These are phyloP conservation scores for Sporothrix variecibatus DNA, from an alignment of 2,329 filamentous ascomycete genomes.

Conservation along the genomic window DNA sequence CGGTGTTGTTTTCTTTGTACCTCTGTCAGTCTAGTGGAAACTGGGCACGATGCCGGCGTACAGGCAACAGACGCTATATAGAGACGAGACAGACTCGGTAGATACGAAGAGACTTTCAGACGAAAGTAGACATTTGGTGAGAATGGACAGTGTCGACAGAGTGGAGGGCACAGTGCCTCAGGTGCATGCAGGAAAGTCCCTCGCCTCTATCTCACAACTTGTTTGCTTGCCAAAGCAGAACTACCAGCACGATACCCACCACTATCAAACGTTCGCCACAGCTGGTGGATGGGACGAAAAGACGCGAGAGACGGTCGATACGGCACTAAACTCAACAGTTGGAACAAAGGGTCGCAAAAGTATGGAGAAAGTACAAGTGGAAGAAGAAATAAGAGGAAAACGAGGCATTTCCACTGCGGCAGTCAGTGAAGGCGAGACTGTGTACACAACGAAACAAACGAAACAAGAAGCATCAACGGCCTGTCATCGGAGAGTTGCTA, in stretches of 20 bases:
- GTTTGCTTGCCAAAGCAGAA: not conserved
- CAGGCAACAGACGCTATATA: not conserved
- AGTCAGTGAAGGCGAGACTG: not conserved
- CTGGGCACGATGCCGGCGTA: not conserved
- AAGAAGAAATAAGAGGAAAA: not conserved
- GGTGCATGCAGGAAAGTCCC: not conserved
- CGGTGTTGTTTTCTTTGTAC: constrained; percentile 1
- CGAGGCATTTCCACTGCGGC: not conserved
- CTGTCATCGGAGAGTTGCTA: not conserved
- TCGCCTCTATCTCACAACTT: not conserved
- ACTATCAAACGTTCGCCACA: constrained; percentile 1
- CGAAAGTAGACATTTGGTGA: not conserved
- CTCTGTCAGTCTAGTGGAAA: not conserved
- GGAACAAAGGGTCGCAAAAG: not conserved
- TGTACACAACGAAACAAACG: not conserved
- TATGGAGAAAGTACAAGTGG: not conserved
- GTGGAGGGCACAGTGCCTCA: not conserved
- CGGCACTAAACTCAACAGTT: not conserved
- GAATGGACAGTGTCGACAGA: not conserved
- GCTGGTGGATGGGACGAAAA: constrained; percentile 1
- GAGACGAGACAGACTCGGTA: not conserved
- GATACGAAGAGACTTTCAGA: not conserved
- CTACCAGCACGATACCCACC: not conserved
- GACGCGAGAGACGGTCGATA: not conserved
- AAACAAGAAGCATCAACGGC: not conserved